Evolutionary conservation across 352 stramenopile genomes (phyloP).

Genomic region (Phytophthora europaea): DNA sequence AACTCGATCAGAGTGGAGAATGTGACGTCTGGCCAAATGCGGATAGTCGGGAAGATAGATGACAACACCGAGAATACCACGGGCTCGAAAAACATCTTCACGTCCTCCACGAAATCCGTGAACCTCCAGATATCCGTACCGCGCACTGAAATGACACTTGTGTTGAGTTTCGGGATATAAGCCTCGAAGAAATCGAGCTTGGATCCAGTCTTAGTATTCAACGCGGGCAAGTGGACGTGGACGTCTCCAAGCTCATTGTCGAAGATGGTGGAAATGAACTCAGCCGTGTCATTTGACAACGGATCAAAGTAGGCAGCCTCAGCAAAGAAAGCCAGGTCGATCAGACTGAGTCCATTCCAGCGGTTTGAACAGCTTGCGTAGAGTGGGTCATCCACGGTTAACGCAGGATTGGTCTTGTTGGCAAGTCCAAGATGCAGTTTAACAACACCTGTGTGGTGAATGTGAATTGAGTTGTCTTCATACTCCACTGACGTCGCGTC

Average conservation of each 20-base stretch:
- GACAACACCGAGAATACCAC: constrained; percentile 92
- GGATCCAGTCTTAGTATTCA: constrained; percentile 86
- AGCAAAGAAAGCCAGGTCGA: constrained; percentile 88
- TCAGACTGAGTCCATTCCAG: constrained; percentile 78
- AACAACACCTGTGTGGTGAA: constrained; percentile 89
- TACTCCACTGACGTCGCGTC: constrained; percentile 79
- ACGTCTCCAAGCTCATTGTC: constrained; percentile 50
- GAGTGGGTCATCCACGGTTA: constrained; percentile 56
- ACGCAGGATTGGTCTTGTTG: constrained; percentile 47
- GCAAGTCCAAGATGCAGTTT: constrained; percentile 83
- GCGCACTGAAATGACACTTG: constrained; percentile 88
- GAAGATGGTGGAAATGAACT: constrained; percentile 83
- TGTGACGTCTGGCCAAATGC: constrained; percentile 92
- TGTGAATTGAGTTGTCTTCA: constrained; percentile 74
- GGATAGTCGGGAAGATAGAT: constrained; percentile 91
- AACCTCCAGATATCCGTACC: constrained; percentile 93
- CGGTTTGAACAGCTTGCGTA: constrained; percentile 85
- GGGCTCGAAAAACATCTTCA: constrained; percentile 93
- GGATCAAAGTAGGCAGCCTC: constrained; percentile 92
- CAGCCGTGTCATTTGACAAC: constrained; percentile 72
- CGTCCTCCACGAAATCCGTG: constrained; percentile 92
- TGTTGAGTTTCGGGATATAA: constrained; percentile 81
- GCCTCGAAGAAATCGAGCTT: constrained; percentile 91
- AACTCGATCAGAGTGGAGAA: constrained; percentile 90
- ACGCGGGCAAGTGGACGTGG: constrained; percentile 67